Evolutionary conservation across 306 rosid species (phyloP).

Genomic region (Cicer bijugum): DNA sequence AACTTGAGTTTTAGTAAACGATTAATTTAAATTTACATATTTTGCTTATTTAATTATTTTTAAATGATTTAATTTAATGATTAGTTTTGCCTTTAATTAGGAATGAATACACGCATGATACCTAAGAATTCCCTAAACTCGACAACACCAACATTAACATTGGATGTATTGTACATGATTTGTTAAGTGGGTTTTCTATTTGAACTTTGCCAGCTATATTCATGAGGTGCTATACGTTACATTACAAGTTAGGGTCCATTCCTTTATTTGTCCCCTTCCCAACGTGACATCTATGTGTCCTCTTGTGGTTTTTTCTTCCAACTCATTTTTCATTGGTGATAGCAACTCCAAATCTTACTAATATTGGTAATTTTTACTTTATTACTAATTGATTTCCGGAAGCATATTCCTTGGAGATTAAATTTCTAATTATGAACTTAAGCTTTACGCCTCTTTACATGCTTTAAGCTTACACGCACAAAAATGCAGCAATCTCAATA

Average conservation of each 20-base stretch:
- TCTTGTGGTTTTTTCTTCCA: constrained; percentile 17
- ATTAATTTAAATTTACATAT: no score
- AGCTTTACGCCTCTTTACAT: background rate
- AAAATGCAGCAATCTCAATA: no score
- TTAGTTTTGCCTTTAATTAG: no score
- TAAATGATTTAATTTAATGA: no score
- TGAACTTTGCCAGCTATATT: constrained; percentile 42
- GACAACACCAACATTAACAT: constrained; percentile 25
- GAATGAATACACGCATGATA: no score
- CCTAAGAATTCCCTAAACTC: no score
- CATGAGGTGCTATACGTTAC: constrained; percentile 16
- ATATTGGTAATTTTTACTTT: background rate
- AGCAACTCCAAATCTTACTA: constrained; percentile 22
- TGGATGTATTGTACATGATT: constrained; percentile 28
- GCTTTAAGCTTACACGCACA: background rate
- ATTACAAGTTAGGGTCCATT: constrained; percentile 39
- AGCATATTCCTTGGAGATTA: background rate
- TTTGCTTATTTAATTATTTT: no score
- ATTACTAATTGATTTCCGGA: background rate
- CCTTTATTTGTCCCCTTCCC: constrained; percentile 26
- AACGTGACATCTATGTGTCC: background rate
- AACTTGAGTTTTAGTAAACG: no score
- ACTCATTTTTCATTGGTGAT: background rate
- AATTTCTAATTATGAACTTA: background rate
- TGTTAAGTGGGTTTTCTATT: constrained; percentile 29